Evolutionary conservation across 495 filamentous ascomycete genomes (phyloP).

Genomic region (Tuber brumale): DNA sequence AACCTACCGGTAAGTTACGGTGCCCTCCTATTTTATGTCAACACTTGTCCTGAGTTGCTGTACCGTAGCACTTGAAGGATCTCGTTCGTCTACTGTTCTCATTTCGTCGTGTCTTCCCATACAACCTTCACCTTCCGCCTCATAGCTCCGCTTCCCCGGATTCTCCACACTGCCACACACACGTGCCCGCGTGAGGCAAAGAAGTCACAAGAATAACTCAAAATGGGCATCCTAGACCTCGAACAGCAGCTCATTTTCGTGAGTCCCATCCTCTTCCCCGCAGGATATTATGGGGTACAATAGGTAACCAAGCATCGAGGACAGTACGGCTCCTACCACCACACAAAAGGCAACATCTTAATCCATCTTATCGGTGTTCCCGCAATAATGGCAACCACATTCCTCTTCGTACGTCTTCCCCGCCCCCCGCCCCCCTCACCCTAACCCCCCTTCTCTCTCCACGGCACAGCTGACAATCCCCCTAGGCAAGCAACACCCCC

Average conservation of each 20-base stretch:
- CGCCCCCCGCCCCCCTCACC: constrained; percentile 14
- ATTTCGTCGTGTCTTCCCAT: too few species aligned
- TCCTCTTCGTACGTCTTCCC: constrained; percentile 61
- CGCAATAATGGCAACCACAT: constrained; percentile 67
- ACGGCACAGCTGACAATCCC: constrained; percentile 5
- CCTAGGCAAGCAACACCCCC: constrained; percentile 70
- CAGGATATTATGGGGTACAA: constrained; percentile 1
- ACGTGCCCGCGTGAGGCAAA: neutral
- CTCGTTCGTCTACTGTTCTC: too few species aligned
- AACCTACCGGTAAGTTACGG: too few species aligned
- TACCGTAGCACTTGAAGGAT: too few species aligned
- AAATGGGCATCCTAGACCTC: constrained; percentile 45
- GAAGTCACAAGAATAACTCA: neutral
- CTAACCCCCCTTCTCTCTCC: constrained; percentile 4
- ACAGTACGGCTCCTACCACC: constrained; percentile 93
- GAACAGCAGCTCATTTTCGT: constrained; percentile 51
- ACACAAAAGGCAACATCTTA: constrained; percentile 68
- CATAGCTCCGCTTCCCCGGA: neutral
- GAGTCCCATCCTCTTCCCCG: constrained; percentile 18
- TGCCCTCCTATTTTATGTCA: too few species aligned
- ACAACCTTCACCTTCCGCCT: too few species aligned
- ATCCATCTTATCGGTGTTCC: constrained; percentile 93
- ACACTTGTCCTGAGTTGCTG: too few species aligned
- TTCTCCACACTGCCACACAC: neutral
- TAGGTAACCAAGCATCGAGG: constrained; percentile 21